Percentiles rank a stretch among this genome's conserved stretches.
Conservation (phyloP, 768 basidiomycete species). For the Psilocybe subaeruginosa region DNA sequence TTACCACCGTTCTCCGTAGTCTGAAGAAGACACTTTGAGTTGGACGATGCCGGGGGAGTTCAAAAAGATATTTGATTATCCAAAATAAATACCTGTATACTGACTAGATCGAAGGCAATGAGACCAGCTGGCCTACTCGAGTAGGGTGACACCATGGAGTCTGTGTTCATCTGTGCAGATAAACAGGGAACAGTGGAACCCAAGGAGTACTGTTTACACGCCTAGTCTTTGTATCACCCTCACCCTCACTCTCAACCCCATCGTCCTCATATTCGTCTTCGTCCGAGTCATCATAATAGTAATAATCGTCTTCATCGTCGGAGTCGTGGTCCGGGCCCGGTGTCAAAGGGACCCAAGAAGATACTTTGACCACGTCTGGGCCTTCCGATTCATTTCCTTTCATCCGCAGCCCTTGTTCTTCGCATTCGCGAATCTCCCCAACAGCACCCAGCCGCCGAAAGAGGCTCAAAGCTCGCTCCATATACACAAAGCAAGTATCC, state of each 20-base stretch:
- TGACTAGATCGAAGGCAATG: too few relatives aligned
- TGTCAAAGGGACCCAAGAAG: neutral
- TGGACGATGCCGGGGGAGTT: too few relatives aligned
- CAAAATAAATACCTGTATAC: too few relatives aligned
- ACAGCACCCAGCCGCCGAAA: slow-evolving; percentile 1
- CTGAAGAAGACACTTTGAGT: too few relatives aligned
- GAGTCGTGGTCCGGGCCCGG: neutral
- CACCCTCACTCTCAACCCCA: neutral
- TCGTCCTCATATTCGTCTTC: neutral
- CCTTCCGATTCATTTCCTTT: neutral
- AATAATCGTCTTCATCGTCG: too few relatives aligned
- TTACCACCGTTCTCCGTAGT: too few relatives aligned
- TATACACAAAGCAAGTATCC: neutral
- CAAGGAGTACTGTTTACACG: neutral
- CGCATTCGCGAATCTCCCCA: slow-evolving; percentile 4
- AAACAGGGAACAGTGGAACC: neutral
- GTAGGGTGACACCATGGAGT: neutral
- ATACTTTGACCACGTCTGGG: neutral
- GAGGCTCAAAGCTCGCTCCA: neutral
- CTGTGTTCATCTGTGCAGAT: neutral
- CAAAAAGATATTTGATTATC: too few relatives aligned
- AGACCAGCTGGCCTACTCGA: neutral
- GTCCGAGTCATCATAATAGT: neutral
- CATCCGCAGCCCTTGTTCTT: slow-evolving; percentile 1
- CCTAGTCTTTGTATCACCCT: too few relatives aligned